A percentile compares a stretch with the other conserved stretches of the same genome.
Evolutionary conservation across 2,329 filamentous ascomycete genomes (phyloP).

Genomic region (Alternaria arborescens): DNA sequence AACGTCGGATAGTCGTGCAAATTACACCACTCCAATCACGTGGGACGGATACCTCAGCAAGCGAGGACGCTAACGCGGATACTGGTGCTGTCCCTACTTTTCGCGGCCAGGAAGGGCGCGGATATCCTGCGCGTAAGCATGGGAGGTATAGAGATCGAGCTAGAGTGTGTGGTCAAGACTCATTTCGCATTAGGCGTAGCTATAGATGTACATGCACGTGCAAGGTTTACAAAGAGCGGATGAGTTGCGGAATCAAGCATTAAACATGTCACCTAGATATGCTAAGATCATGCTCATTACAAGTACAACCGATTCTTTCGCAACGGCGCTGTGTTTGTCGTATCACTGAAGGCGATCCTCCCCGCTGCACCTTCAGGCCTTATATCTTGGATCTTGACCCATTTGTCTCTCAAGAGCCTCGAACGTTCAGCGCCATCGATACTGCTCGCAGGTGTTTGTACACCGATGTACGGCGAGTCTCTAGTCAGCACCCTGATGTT

Average conservation of each 20-base stretch:
- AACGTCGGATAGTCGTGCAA: constrained; percentile 30
- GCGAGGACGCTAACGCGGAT: constrained; percentile 22
- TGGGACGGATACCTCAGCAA: constrained; percentile 34
- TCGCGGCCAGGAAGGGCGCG: constrained; percentile 18
- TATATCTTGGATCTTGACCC: constrained; percentile 27
- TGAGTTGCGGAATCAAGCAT: too few relatives aligned
- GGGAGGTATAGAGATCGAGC: background rate
- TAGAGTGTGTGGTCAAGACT: background rate
- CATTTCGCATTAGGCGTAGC: background rate
- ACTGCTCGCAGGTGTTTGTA: constrained; percentile 6
- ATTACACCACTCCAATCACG: constrained; percentile 6
- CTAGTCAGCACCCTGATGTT: constrained; percentile 17
- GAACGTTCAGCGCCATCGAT: constrained; percentile 16
- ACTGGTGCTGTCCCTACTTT: constrained; percentile 19
- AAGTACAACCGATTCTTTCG: background rate
- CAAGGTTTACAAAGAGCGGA: background rate
- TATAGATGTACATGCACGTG: background rate
- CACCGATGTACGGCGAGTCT: constrained; percentile 17
- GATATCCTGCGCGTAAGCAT: constrained; percentile 22
- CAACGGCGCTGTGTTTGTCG: background rate
- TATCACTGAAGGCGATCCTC: constrained; percentile 22
- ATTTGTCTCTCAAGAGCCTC: constrained; percentile 13
- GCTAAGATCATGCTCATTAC: background rate
- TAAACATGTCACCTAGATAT: background rate
- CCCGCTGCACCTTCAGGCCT: constrained; percentile 16